Evolutionary conservation across 768 basidiomycete species (phyloP).

Genomic region (Kondoa malvinella): DNA sequence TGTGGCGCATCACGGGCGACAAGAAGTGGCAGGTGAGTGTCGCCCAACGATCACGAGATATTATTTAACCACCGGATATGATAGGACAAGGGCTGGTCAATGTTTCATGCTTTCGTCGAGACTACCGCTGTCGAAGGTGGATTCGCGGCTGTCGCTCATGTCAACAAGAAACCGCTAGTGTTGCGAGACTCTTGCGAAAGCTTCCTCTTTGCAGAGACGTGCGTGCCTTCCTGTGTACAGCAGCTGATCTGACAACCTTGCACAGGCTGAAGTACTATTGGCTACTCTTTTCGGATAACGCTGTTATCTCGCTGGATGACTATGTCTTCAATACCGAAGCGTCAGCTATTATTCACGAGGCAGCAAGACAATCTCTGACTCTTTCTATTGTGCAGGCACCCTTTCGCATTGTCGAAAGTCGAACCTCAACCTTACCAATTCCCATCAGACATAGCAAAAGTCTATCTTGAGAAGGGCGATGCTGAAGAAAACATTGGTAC

Average conservation of each 20-base stretch:
- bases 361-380: too few species aligned
- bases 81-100: slow-evolving; percentile 35
- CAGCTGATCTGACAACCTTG: not conserved
- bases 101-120: slow-evolving; percentile 34
- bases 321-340: slow-evolving; percentile 46
- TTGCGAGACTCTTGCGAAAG: slow-evolving; percentile 28
- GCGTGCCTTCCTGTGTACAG: not conserved
- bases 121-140: slow-evolving; percentile 22
- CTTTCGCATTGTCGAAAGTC: not conserved
- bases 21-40: slow-evolving; percentile 32
- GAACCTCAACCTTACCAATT: not conserved
- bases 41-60: not conserved
- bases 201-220: slow-evolving; percentile 34
- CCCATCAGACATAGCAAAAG: not conserved
- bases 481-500: not conserved
- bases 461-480: not conserved
- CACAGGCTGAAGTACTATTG: slow-evolving; percentile 19
- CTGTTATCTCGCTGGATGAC: slow-evolving; percentile 40
- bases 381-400: too few species aligned
- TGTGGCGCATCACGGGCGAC: slow-evolving; percentile 35
- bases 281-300: slow-evolving; percentile 42
- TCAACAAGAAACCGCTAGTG: slow-evolving; percentile 19
- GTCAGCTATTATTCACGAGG: slow-evolving; percentile 33
- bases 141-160: slow-evolving; percentile 31
- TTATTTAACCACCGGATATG: not conserved